phyloP scores from a whole-genome alignment of 1,139 yeast species.

The Meyerozyma elateridarum region DNA sequence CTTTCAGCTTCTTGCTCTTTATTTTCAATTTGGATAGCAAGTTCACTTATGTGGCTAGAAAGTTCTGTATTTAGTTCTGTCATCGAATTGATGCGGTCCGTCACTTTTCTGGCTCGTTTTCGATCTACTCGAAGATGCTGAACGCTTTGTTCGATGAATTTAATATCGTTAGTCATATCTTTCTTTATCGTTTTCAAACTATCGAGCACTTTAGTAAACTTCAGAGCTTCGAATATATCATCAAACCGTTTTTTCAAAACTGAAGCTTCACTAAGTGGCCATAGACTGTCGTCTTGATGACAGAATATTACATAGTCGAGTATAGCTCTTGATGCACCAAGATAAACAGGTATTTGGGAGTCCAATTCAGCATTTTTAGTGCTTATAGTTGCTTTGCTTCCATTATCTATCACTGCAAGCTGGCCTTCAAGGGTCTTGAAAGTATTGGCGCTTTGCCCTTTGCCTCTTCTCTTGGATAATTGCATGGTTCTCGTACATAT shows the following conservation, averaged over 20 bases:
- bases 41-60: conserved; percentile 43
- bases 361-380: conserved; percentile 86
- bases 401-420: conserved; percentile 58
- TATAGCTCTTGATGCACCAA: conserved; percentile 87
- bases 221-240: conserved; percentile 93
- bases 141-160: conserved; percentile 71
- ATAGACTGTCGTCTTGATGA: conserved; percentile 93
- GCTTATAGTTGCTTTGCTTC: conserved; percentile 69
- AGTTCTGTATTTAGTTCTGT: conserved; percentile 40
- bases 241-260: conserved; percentile 87
- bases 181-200: conserved; percentile 70
- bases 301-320: conserved; percentile 92
- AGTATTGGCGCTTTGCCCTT: conserved; percentile 43
- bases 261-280: conserved; percentile 96
- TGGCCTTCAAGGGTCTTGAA: conserved; percentile 93
- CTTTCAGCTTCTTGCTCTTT: conserved; percentile 57
- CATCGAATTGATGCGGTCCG: conserved; percentile 43
- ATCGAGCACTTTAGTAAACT: conserved; percentile 87
- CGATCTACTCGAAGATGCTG: conserved; percentile 70
- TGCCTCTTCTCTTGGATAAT: conserved; percentile 51
- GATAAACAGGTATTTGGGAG: conserved; percentile 67
- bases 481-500: conserved; percentile 84
- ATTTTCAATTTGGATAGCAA: conserved; percentile 46
- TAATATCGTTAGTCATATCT: conserved; percentile 71
- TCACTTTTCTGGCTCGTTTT: conserved; percentile 62